Evolutionary conservation across 2,329 filamentous ascomycete genomes (phyloP), one percentile per base, ranked within the genome.

Genomic region (Trichoderma oligosporum): DNA sequence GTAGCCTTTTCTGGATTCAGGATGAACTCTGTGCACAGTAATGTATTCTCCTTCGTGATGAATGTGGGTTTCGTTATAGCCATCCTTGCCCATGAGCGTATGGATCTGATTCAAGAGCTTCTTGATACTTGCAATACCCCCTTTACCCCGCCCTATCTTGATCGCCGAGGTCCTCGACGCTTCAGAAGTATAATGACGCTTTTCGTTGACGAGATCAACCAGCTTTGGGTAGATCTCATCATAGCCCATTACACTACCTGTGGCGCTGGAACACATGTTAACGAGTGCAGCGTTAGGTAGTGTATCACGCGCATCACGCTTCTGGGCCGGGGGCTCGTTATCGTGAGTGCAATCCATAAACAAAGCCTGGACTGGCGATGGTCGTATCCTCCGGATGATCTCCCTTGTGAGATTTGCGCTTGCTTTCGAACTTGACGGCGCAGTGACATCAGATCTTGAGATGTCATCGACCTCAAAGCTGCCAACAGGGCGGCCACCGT

Each of bases 341-440:
- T 99, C 94, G 71, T 99, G 94, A 0, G 95, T 99, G 73, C 95
- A 99, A 70, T 99, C 95, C 91, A 97, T 97, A 73, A 99, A 97
- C 1, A 99, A 77, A 1, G 93, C 94, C 63, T 96, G 92, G 0
- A 97, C 88, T 4, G 92, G 90, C 3, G 85, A 89, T n/a, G 88
- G 86, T 63, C 90, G 89, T 71, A 99, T 92, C 61, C 82, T 87
- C 62, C 87, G 88, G 63, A 96, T 80, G 16, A 89, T 82, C 65
- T 93, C 87, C 33, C 78, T 76, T 29, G 76, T 74, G 24, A 73
- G 69, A 14, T 68, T 67, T 33, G 64, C 68, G 6, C 72, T 67
- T 12, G 70, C 70, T 39, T 66, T 62, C 1, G 63, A 7, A 65
- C 72, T 69, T 27, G 64, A 65, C 58, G 66, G 68, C 57, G 61